Evolutionary conservation across 495 filamentous ascomycete species (phyloP), one percentile per base, ranked within the genome.

Genomic region (Corynascus novoguineensis): DNA sequence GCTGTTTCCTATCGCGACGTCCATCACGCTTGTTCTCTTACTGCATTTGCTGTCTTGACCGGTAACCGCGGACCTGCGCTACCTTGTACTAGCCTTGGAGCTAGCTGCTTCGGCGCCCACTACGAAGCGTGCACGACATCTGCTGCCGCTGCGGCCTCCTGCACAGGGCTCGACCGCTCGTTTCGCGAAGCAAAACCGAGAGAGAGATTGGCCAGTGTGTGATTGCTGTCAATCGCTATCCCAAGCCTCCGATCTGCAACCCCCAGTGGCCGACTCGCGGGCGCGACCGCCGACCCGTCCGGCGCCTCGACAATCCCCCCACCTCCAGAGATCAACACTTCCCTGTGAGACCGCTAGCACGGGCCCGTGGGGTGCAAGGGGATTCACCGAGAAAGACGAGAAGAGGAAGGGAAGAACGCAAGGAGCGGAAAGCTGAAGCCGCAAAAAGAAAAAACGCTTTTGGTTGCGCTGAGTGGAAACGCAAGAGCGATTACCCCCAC

Each of bases 171-270:
- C 47, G 51, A 51, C 62, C 59, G 60, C 51, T 56, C 50, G 53
- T 55, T 63, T 19, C 47, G 57, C 50, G 38, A 37, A 57, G 38
- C 34, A 47, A 35, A 41, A 53, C 50, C 51, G 57, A 59, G 64
- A 59, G 58, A 57, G 58, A n/a, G 14, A 6, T 52, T 34, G 25
- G 46, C 24, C 45, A 58, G 61, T 64, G 60, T 53, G 41, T 10
- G 12, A 51, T 52, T 63, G 58, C 58, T 63, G 60, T 50, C 60
- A 64, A 64, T 66, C 65, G 54, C 57, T 56, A 48, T 58, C 28
- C 51, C 60, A 57, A 57, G n/a, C 34, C 47, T 31, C 63, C 63
- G 63, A 64, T 63, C 65, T 66, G 63, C 65, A 62, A 54, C 32
- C 57, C n/a, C 48, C 19, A 50, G 54, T 64, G 51, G 56, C 41